These are phyloP conservation scores for Margaritispora aquatica DNA, from an alignment of 495 filamentous ascomycete species.

Conservation along the genomic window DNA sequence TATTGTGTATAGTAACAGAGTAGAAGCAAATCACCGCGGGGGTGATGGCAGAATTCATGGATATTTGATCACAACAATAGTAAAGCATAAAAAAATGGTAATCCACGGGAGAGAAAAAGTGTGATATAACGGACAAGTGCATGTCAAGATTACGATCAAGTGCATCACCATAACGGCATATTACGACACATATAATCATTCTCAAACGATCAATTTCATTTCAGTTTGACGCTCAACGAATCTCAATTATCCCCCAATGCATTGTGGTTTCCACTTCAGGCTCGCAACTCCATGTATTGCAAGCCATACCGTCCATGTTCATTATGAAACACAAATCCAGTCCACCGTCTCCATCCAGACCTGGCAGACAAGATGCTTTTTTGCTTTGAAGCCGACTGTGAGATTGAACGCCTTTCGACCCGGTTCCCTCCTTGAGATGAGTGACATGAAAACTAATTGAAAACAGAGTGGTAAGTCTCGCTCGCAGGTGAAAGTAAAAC, in stretches of 20 bases:
- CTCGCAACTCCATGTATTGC: background rate
- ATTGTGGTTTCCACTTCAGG: background rate
- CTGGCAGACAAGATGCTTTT: conserved; percentile 11
- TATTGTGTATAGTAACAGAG: no score
- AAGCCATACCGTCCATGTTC: background rate
- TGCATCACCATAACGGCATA: no score
- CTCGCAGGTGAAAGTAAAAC: conserved; percentile 1
- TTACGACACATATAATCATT: background rate
- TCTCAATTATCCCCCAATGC: background rate
- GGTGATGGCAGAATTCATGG: no score
- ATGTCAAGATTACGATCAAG: background rate
- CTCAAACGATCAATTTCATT: background rate
- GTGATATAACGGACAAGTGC: no score
- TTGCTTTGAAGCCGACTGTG: background rate
- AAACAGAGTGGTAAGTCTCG: conserved; percentile 16
- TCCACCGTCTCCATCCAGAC: conserved; percentile 1
- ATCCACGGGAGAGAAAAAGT: background rate
- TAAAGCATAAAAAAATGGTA: no score
- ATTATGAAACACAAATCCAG: background rate
- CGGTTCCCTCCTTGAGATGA: background rate
- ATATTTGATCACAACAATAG: no score
- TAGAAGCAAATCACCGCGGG: no score
- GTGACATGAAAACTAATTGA: conserved; percentile 17
- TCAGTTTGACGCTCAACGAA: background rate
- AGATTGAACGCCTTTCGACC: background rate